These are phyloP conservation scores for Corymbia calophylla DNA, from an alignment of 441 rosid genomes.

Conservation along the genomic window DNA sequence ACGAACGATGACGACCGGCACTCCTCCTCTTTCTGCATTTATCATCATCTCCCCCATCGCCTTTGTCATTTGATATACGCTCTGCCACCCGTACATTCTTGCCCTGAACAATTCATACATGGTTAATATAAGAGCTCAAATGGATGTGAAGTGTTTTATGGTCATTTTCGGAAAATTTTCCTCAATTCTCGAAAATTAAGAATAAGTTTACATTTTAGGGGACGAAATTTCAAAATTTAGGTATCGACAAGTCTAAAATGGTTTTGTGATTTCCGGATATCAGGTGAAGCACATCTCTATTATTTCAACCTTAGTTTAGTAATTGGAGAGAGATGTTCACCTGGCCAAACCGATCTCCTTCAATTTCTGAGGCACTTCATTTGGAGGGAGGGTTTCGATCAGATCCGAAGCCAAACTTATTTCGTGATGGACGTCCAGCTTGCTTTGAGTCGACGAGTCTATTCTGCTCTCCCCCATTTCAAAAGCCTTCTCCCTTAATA, in stretches of 20 bases:
- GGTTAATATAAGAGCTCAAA: neutral
- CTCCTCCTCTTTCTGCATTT: neutral
- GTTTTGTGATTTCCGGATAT: accelerated
- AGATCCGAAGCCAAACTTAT: slow-evolving; percentile 18
- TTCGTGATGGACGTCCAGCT: slow-evolving; percentile 22
- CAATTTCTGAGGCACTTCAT: slow-evolving; percentile 4
- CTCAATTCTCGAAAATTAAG: too few species aligned
- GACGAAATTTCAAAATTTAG: too few species aligned
- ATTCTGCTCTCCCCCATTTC: neutral
- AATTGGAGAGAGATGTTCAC: neutral
- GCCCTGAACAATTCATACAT: neutral
- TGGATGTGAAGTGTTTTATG: neutral
- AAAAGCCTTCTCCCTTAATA: slow-evolving; percentile 21
- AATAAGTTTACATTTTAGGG: too few species aligned
- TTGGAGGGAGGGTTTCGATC: neutral
- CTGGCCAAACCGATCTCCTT: slow-evolving; percentile 1
- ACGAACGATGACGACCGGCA: neutral
- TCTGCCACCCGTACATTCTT: neutral
- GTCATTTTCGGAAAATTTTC: too few species aligned
- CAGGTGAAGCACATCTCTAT: neutral
- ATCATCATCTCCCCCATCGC: neutral
- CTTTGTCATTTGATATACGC: neutral
- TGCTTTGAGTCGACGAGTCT: neutral
- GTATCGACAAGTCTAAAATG: too few species aligned
- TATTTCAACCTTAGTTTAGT: neutral